These are phyloP conservation scores for Phytophthora capsici DNA, from an alignment of 352 stramenopile genomes.

Conservation along the genomic window DNA sequence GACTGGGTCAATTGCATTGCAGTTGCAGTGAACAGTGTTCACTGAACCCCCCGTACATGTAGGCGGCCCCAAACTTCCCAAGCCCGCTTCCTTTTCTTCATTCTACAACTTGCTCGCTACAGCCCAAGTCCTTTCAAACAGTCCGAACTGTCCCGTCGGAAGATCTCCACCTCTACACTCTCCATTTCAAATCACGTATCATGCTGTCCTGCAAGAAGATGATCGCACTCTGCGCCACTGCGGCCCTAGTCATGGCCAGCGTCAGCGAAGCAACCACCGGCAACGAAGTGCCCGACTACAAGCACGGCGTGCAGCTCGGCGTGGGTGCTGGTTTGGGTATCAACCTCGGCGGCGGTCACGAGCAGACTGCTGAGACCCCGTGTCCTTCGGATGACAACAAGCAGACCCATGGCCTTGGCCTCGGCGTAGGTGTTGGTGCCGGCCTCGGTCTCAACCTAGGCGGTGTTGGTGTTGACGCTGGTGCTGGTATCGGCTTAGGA, in stretches of 20 bases:
- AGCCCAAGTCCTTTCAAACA: slow-evolving; percentile 32
- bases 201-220: slow-evolving; percentile 44
- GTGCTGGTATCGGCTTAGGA: slow-evolving; percentile 1
- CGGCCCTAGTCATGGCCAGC: slow-evolving; percentile 33
- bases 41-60: no score
- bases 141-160: slow-evolving; percentile 21
- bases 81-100: slow-evolving; percentile 17
- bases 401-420: slow-evolving; percentile 6
- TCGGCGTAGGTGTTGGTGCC: slow-evolving; percentile 11
- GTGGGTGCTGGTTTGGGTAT: slow-evolving; percentile 13
- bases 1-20: slow-evolving; percentile 20
- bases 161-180: slow-evolving; percentile 11
- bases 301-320: slow-evolving; percentile 22
- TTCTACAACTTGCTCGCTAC: slow-evolving; percentile 37
- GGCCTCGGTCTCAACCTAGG: slow-evolving; percentile 3
- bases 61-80: background rate
- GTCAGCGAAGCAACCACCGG: slow-evolving; percentile 17
- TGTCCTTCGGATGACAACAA: slow-evolving; percentile 4
- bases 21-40: slow-evolving; percentile 7
- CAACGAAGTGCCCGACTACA: slow-evolving; percentile 26
- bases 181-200: slow-evolving; percentile 16
- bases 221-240: slow-evolving; percentile 35
- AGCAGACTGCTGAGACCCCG: slow-evolving; percentile 17
- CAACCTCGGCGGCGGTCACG: slow-evolving; percentile 1
- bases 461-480: slow-evolving; percentile 5